phyloP scores from a whole-genome alignment of 768 basidiomycete genomes.

The Mycena venus region DNA sequence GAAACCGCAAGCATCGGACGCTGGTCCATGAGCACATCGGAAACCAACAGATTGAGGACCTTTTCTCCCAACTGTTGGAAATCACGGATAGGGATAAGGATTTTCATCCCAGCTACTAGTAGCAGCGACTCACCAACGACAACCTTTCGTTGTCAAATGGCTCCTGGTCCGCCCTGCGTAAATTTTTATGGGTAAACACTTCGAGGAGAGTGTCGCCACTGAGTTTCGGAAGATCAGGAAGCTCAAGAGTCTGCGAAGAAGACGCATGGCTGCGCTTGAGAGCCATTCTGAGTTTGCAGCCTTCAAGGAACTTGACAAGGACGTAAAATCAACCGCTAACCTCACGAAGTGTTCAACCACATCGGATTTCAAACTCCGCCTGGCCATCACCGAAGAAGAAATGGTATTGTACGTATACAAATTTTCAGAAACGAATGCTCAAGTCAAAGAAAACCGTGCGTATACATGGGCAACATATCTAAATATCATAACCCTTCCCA shows the following conservation, averaged over 20 bases:
- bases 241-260: not conserved
- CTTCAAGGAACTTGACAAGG: too few relatives aligned
- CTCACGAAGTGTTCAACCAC: too few relatives aligned
- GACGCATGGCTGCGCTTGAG: not conserved
- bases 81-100: conserved; percentile 4
- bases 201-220: conserved; percentile 68
- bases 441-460: too few relatives aligned
- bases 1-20: not conserved
- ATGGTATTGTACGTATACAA: too few relatives aligned
- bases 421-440: too few relatives aligned
- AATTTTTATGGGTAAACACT: conserved; percentile 78
- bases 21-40: not conserved
- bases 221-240: conserved; percentile 62
- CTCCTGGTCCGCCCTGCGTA: conserved; percentile 55
- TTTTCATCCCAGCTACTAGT: not conserved
- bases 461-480: not conserved
- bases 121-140: conserved; percentile 28
- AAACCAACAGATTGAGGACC: not conserved
- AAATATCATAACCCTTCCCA: conserved; percentile 89
- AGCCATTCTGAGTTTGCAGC: not conserved
- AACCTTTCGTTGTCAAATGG: conserved; percentile 70
- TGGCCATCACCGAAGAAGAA: not conserved
- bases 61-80: conserved; percentile 1
- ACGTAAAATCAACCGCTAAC: too few relatives aligned
- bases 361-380: too few relatives aligned